Percentiles rank a stretch among this genome's conserved stretches.
Evolutionary conservation across 2,329 filamentous ascomycete genomes (phyloP).

Genomic region (Fusarium sp.): DNA sequence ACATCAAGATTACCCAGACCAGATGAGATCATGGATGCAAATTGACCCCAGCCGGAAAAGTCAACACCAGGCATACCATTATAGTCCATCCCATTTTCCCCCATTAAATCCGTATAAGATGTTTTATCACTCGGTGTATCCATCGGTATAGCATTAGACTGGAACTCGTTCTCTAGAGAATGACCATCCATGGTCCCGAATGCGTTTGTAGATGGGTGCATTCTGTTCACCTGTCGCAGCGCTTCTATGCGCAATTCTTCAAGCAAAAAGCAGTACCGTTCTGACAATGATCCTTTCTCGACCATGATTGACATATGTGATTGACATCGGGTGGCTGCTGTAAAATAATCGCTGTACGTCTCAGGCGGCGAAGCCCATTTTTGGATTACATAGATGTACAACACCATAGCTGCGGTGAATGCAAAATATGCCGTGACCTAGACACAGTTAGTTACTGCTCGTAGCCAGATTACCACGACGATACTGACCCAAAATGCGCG

Average conservation of each 20-base stretch:
- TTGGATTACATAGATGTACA: slow-evolving; percentile 45
- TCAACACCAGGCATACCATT: slow-evolving; percentile 38
- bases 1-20: slow-evolving; percentile 42
- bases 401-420: slow-evolving; percentile 41
- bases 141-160: slow-evolving; percentile 11
- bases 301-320: slow-evolving; percentile 40
- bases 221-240: slow-evolving; percentile 35
- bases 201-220: slow-evolving; percentile 24
- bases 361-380: slow-evolving; percentile 39
- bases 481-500: slow-evolving; percentile 38
- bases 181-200: slow-evolving; percentile 7
- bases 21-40: slow-evolving; percentile 44
- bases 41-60: slow-evolving; percentile 40
- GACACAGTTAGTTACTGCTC: neutral
- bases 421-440: slow-evolving; percentile 45
- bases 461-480: no score
- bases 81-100: slow-evolving; percentile 37
- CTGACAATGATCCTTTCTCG: slow-evolving; percentile 38
- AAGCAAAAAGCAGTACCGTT: slow-evolving; percentile 40
- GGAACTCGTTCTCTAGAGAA: slow-evolving; percentile 23
- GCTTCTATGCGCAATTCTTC: slow-evolving; percentile 41
- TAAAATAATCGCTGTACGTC: slow-evolving; percentile 33
- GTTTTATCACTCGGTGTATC: slow-evolving; percentile 32
- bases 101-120: slow-evolving; percentile 39
- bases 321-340: slow-evolving; percentile 37